These are phyloP conservation scores for Dendrobium catenatum DNA, from an alignment of 106 monocot genomes.

Conservation along the genomic window DNA sequence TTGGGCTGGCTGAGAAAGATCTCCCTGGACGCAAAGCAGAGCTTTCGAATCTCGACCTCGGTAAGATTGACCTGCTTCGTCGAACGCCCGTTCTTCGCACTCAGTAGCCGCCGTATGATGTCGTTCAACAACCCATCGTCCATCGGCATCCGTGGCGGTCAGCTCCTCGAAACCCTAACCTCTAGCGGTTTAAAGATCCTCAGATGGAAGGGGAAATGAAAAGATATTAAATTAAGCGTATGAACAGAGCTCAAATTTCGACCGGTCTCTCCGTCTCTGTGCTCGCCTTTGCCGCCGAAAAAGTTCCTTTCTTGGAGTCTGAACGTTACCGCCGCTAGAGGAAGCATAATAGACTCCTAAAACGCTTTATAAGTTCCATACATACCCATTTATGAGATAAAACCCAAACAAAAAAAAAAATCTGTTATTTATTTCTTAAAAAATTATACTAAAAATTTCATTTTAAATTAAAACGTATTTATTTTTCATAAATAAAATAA, in stretches of 20 bases:
- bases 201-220: neutral
- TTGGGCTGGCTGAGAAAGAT: slow-evolving; percentile 14
- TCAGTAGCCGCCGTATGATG: slow-evolving; percentile 4
- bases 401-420: too few species aligned
- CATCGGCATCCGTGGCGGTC: slow-evolving; percentile 1
- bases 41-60: slow-evolving; percentile 11
- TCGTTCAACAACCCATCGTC: slow-evolving; percentile 1
- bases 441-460: too few species aligned
- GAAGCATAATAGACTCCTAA: too few species aligned
- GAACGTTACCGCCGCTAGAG: too few species aligned
- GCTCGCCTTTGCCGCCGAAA: too few species aligned
- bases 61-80: neutral
- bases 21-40: slow-evolving; percentile 6
- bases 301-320: too few species aligned
- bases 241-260: neutral
- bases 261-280: too few species aligned
- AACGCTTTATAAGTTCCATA: too few species aligned
- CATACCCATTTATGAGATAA: too few species aligned
- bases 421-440: too few species aligned
- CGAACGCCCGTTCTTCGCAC: neutral
- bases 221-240: neutral
- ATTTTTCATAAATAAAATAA: too few species aligned
- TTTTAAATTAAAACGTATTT: too few species aligned
- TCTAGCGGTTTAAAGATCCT: neutral
- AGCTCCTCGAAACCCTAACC: neutral